A percentile compares a stretch with the other conserved stretches of the same genome.
phyloP scores from a whole-genome alignment of 2,329 filamentous ascomycete species.

The Pseudogymnoascus sp. region DNA sequence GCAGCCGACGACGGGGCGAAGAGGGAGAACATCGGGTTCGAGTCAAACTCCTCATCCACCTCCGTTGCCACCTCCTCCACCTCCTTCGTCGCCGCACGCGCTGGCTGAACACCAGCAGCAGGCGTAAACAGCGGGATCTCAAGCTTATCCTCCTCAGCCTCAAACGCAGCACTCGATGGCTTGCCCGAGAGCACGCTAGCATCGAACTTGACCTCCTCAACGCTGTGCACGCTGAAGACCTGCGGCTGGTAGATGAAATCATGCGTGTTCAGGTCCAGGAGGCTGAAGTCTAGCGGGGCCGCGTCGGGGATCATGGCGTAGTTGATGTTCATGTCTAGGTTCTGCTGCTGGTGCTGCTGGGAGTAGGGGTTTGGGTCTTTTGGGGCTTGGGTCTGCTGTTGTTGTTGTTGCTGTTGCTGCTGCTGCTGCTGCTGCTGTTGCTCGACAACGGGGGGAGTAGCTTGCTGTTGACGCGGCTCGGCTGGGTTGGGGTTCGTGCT shows the following conservation, averaged over 20 bases:
- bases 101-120: too few species aligned
- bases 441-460: constrained; percentile 23
- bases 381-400: constrained; percentile 36
- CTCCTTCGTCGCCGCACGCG: constrained; percentile 15
- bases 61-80: constrained; percentile 24
- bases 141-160: constrained; percentile 39
- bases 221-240: constrained; percentile 64
- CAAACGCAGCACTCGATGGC: constrained; percentile 42
- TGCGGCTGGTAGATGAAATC: constrained; percentile 58
- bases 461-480: constrained; percentile 32
- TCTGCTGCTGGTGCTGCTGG: constrained; percentile 43
- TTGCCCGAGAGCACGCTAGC: constrained; percentile 63
- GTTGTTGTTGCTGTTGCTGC: constrained; percentile 33
- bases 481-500: constrained; percentile 48
- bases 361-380: constrained; percentile 61
- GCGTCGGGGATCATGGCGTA: constrained; percentile 81
- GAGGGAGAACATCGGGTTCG: constrained; percentile 53
- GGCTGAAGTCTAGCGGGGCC: constrained; percentile 64
- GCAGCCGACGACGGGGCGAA: constrained; percentile 36
- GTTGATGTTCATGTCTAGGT: constrained; percentile 57
- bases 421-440: constrained; percentile 33
- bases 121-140: constrained; percentile 41
- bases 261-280: constrained; percentile 53
- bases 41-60: constrained; percentile 51
- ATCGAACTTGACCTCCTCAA: constrained; percentile 50